Evolutionary conservation across 2,329 filamentous ascomycete species (phyloP).

Genomic region (Apiospora hydei): DNA sequence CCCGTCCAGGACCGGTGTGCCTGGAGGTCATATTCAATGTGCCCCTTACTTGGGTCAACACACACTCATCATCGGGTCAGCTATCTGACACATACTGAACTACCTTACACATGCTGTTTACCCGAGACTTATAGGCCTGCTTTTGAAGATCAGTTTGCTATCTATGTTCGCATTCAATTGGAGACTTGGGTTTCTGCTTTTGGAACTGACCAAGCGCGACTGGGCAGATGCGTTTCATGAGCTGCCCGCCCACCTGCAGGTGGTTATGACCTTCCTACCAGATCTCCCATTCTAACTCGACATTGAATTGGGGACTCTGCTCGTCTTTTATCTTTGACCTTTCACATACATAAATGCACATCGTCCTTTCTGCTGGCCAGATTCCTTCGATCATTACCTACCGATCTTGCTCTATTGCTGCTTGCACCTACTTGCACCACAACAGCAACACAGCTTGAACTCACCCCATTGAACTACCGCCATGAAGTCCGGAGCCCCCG

Average conservation of each 20-base stretch:
- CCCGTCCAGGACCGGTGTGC: neutral
- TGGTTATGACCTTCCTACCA: neutral
- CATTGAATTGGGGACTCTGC: neutral
- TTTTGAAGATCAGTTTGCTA: neutral
- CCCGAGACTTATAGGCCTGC: neutral
- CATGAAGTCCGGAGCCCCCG: constrained; percentile 38
- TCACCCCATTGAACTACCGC: neutral
- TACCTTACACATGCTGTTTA: neutral
- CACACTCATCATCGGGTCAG: neutral
- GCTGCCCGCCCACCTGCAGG: neutral
- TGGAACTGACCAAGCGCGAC: neutral
- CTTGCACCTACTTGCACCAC: constrained; percentile 23
- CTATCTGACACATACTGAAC: neutral
- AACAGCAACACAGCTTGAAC: constrained; percentile 22
- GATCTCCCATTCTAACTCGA: neutral
- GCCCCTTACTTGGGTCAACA: neutral
- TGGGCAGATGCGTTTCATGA: neutral
- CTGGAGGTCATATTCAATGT: neutral
- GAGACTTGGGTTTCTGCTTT: neutral
- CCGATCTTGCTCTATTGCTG: neutral
- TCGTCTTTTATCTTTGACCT: neutral
- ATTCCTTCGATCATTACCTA: neutral
- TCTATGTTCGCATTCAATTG: neutral
- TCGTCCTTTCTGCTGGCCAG: neutral
- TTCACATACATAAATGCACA: too few species aligned